Evolutionary conservation across 1,284 basidiomycete species (phyloP), one percentile per base, ranked within the genome.

Genomic region (Xerocomus nothofagi): DNA sequence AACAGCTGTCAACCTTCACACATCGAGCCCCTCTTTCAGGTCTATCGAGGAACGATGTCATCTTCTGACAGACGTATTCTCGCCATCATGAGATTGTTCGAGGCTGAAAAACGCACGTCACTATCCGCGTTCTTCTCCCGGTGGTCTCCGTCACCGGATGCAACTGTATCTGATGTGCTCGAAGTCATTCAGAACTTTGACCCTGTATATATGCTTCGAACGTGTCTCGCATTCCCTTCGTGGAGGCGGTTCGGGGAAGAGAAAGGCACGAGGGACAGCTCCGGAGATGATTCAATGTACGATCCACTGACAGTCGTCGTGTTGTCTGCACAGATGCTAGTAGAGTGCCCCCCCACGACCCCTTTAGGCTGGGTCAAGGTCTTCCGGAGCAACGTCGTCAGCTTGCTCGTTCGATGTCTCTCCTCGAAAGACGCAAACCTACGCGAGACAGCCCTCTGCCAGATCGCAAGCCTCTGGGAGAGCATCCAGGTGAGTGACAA

Each of bases 1-100:
- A 91, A 91, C 57, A 86, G 92, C 1, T 92, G 90, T 60, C 92
- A 94, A 62, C 77, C 86, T 8, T 85, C 82, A 9, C 89, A 93
- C 57, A 70, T 95, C 42, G 82, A 88, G 46, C 88, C 91, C 1
- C 73, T 96, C 24, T 69, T 89, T 27, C 71, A 70, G 7, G 70
- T 93, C 1, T 97, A 97, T 65, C 71, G 78, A 4, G 93, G 89
- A 1, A 87, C 87, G 0, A 66, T 88, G 27, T 79, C 81, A 0
- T 49, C 53, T 1, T 61, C 83, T 0, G 94, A 97, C 63, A 75
- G 78, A 15, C 75, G 73, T 40, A 69, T 97, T 1, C 69, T 95
- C 3, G 76, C 80, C 1, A 79, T 95, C 38, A 88, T 96, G 71
- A 78, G 79, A 33, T 71, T 91, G 1, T 94, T 93, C 57, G 94